Evolutionary conservation across 116 monocot species (phyloP).

Genomic region (Iris pallida): DNA sequence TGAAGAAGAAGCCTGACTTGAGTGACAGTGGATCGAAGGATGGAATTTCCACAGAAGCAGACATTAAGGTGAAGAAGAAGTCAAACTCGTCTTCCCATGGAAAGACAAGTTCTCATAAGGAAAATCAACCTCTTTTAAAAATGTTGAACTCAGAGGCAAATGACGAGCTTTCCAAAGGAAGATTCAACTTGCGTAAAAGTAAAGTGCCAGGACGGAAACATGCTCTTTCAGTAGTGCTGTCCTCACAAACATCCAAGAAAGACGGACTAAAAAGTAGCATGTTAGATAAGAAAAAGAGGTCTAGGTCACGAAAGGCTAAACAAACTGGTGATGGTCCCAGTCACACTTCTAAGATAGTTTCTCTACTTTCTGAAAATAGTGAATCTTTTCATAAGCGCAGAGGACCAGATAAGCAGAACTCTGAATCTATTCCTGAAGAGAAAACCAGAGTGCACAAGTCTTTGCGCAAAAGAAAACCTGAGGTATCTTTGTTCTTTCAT

Average conservation of each 20-base stretch:
- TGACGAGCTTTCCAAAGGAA: slow-evolving; percentile 32
- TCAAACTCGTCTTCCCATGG: slow-evolving; percentile 5
- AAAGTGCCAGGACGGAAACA: slow-evolving; percentile 22
- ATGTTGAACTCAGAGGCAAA: slow-evolving; percentile 9
- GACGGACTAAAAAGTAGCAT: slow-evolving; percentile 26
- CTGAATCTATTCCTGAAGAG: slow-evolving; percentile 27
- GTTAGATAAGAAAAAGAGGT: slow-evolving; percentile 39
- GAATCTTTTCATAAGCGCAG: slow-evolving; percentile 25
- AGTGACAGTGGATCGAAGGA: slow-evolving; percentile 10
- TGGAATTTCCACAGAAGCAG: slow-evolving; percentile 1
- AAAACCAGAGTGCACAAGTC: slow-evolving; percentile 32
- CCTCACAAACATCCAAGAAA: slow-evolving; percentile 43
- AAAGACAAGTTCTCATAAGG: slow-evolving; percentile 31
- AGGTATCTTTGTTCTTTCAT: slow-evolving; percentile 36
- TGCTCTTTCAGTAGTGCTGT: slow-evolving; percentile 8
- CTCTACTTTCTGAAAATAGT: slow-evolving; percentile 23
- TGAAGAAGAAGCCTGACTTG: slow-evolving; percentile 14
- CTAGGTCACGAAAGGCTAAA: slow-evolving; percentile 34
- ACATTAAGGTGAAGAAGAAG: slow-evolving; percentile 23
- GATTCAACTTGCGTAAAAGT: slow-evolving; percentile 17
- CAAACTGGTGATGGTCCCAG: slow-evolving; percentile 17
- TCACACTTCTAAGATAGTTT: slow-evolving; percentile 27
- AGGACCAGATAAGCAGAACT: slow-evolving; percentile 24
- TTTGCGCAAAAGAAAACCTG: slow-evolving; percentile 20
- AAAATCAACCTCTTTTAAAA: slow-evolving; percentile 24